Evolutionary conservation across 2,329 filamentous ascomycete species (phyloP).

Genomic region (Dothistroma septosporum): DNA sequence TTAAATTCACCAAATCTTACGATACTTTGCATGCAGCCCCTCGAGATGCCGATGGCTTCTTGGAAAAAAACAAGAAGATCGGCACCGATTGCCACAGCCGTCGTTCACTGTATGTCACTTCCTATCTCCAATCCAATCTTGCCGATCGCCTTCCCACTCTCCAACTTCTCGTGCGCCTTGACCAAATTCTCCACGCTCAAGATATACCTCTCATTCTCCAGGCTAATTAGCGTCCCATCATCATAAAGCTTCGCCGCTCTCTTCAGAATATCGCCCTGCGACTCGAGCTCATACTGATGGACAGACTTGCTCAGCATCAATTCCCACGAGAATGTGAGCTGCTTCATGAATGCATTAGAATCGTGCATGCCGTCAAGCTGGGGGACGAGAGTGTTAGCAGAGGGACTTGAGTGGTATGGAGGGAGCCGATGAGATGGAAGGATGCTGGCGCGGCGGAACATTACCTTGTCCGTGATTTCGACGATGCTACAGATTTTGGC

Average conservation of each 20-base stretch:
- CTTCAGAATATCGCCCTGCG: conserved; percentile 14
- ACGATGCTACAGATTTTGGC: conserved; percentile 17
- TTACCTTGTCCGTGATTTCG: conserved; percentile 11
- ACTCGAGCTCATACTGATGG: conserved; percentile 15
- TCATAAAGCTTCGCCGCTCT: conserved; percentile 9
- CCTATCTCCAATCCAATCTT: conserved; percentile 14
- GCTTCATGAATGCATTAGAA: conserved; percentile 14
- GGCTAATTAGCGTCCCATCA: conserved; percentile 1
- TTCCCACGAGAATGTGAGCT: conserved; percentile 13
- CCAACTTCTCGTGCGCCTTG: conserved; percentile 16
- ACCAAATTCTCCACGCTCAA: conserved; percentile 10
- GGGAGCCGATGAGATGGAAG: neutral
- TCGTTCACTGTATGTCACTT: conserved; percentile 10
- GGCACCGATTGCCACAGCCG: neutral
- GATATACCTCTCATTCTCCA: conserved; percentile 11
- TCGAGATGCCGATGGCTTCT: neutral
- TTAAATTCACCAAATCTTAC: no score
- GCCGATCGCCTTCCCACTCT: conserved; percentile 16
- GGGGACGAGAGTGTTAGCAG: neutral
- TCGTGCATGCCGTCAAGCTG: conserved; percentile 10
- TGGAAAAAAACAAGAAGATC: no score
- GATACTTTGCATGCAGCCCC: no score
- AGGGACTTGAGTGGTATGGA: neutral
- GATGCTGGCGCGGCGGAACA: neutral
- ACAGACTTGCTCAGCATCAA: conserved; percentile 17